Evolutionary conservation across 2,329 filamentous ascomycete species (phyloP).

Genomic region (Alternaria triticimaculans): DNA sequence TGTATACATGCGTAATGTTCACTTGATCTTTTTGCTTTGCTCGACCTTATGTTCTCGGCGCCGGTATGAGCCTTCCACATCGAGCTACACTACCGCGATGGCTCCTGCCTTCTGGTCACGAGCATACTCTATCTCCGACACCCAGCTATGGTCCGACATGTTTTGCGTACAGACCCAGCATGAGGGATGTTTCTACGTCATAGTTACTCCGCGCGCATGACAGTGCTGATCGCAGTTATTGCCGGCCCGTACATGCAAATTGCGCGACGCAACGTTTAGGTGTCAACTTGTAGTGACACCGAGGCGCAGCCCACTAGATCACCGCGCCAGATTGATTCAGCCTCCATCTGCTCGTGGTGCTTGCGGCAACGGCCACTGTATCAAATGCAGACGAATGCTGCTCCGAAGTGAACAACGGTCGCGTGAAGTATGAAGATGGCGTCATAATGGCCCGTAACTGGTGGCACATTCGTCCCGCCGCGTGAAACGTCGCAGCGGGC

Average conservation of each 20-base stretch:
- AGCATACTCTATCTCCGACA: not conserved
- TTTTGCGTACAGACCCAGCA: not conserved
- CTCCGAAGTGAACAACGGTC: not conserved
- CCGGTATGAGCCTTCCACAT: not conserved
- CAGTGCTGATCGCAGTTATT: not conserved
- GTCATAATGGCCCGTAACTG: constrained; percentile 3
- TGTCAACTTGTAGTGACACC: not conserved
- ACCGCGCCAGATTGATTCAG: not conserved
- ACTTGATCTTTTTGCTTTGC: not conserved
- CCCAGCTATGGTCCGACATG: not conserved
- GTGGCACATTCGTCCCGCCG: constrained; percentile 8
- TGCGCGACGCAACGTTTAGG: not conserved
- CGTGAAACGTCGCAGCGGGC: constrained; percentile 13
- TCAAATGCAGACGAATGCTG: not conserved
- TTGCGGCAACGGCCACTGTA: not conserved
- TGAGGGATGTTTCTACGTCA: not conserved
- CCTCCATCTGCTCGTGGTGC: not conserved
- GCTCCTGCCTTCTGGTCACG: not conserved
- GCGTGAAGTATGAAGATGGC: not conserved
- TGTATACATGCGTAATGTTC: not conserved
- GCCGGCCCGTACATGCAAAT: not conserved
- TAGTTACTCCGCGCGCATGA: constrained; percentile 5
- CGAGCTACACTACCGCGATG: not conserved
- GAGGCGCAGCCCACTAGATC: not conserved
- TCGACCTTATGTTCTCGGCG: not conserved